Percentiles rank a stretch among this genome's conserved stretches.
Conservation (phyloP, 495 filamentous ascomycete species). For the Parathielavia appendiculata region DNA sequence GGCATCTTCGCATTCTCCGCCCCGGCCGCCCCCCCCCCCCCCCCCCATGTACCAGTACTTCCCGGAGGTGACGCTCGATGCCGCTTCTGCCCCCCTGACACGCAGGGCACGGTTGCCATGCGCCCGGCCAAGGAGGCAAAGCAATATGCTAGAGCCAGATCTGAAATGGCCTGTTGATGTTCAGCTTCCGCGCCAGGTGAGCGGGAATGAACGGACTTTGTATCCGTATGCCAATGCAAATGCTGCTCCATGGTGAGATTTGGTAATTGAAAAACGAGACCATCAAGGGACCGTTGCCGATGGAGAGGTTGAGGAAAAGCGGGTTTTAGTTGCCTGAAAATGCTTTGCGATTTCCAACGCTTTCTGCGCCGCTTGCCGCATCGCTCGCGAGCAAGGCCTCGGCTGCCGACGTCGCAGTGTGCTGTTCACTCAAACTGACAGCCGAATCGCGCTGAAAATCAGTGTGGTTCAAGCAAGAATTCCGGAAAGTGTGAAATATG, state of each 20-base stretch:
- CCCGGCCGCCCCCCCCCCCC: no score
- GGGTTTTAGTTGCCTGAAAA: background rate
- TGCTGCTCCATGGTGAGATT: no score
- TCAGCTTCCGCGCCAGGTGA: background rate
- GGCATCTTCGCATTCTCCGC: conserved; percentile 12
- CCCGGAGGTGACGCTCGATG: background rate
- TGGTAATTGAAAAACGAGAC: no score
- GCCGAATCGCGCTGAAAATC: no score
- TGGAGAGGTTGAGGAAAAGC: background rate
- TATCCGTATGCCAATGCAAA: no score
- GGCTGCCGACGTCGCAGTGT: no score
- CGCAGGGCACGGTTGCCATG: conserved; percentile 10
- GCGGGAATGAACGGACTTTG: background rate
- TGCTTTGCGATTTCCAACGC: background rate
- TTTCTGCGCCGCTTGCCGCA: background rate
- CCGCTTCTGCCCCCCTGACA: conserved; percentile 5
- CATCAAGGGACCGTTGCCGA: no score
- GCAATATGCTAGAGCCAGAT: background rate
- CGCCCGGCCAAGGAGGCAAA: conserved; percentile 6
- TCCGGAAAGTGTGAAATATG: background rate
- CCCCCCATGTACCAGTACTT: conserved; percentile 20
- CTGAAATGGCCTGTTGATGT: background rate
- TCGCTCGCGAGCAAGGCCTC: no score
- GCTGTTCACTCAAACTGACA: no score
- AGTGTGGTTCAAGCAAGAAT: background rate